Conservation (phyloP, 2,329 filamentous ascomycete species). For the Sporothrix protearum region DNA sequence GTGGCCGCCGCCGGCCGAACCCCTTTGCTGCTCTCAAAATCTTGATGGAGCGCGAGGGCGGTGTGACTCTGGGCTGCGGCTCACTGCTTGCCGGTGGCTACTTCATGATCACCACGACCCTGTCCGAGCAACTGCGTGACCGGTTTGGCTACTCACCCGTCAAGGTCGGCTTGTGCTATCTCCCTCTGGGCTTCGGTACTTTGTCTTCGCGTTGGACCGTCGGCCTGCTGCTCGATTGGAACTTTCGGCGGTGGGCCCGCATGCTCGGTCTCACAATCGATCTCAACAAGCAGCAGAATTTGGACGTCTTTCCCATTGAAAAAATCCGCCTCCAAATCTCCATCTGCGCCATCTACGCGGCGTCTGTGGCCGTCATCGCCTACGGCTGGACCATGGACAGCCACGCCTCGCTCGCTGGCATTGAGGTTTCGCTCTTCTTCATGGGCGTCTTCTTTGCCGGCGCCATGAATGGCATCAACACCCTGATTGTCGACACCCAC, state of each 20-base stretch:
- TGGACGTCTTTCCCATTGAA: constrained; percentile 29
- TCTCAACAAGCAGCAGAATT: constrained; percentile 26
- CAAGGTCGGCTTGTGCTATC: constrained; percentile 28
- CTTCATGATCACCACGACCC: constrained; percentile 31
- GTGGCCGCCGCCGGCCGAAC: constrained; percentile 29
- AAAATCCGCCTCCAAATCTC: constrained; percentile 29
- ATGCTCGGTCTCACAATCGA: constrained; percentile 26
- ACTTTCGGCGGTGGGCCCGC: constrained; percentile 27
- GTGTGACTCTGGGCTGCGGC: constrained; percentile 31
- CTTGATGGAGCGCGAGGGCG: constrained; percentile 31
- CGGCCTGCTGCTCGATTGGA: constrained; percentile 28
- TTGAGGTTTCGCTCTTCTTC: constrained; percentile 30
- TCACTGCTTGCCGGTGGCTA: constrained; percentile 32
- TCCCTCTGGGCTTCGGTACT: constrained; percentile 28
- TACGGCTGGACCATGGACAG: constrained; percentile 32
- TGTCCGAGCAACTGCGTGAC: constrained; percentile 28
- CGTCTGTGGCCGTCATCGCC: constrained; percentile 27
- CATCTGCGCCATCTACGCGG: constrained; percentile 28
- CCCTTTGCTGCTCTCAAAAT: constrained; percentile 32
- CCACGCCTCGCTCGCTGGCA: constrained; percentile 29
- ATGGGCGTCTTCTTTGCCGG: constrained; percentile 29
- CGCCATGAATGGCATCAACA: constrained; percentile 30
- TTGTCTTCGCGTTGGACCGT: constrained; percentile 27
- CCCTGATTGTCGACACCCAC: constrained; percentile 29
- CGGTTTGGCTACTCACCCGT: constrained; percentile 28